Base-by-base conservation (phyloP, 2,329 filamentous ascomycete species). In the Pseudogymnoascus sp. region DNA sequence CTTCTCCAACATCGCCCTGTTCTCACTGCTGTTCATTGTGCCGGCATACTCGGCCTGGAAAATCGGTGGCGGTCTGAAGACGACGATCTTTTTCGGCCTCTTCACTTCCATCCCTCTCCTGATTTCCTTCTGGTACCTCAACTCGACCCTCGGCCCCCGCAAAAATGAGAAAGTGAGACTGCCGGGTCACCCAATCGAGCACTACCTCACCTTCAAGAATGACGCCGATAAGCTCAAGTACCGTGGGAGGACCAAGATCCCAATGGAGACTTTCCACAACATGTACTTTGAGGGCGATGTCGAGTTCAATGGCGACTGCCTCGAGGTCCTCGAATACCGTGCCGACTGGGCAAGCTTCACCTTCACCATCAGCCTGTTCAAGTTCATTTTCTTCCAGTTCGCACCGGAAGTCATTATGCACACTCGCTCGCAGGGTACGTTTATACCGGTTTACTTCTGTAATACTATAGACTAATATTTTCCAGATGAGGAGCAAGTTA, bases 201-300 rank as follows among this genome's bases (percentile, higher is more conserved):
- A 92, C 79, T 97, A 97, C 79, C 85, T 94, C 68, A 87, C 84
- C 65, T 94, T 94, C 81, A 90, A 91, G 71, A 80, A 79, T 65
- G 75, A 80, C 59, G 79, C 79, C 66, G 81, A 85, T 71, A 77
- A 76, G 64, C 73, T 78, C 71, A 91, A 87, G 77, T 94, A 91
- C 79, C 81, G 83, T 68, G 90, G 90, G 75, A 83, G 82, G 75
- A 89, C 84, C 78, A 92, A 89, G 79, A 91, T 94, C 65, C 88
- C 91, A 61, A 88, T 95, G 81, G 88, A 96, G 80, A 95, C 91
- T 25, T 97, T 97, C 81, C 87, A 95, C 74, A 92, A 97, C 78
- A 96, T 93, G 89, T 97, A 97, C 82, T 96, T 97, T 77, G 89
- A 94, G 73, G 91, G 91, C 63, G 87, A 96, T 63, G 92, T 96